phyloP scores from a whole-genome alignment of 2,329 filamentous ascomycete species.

The Pseudogymnoascus sp. region DNA sequence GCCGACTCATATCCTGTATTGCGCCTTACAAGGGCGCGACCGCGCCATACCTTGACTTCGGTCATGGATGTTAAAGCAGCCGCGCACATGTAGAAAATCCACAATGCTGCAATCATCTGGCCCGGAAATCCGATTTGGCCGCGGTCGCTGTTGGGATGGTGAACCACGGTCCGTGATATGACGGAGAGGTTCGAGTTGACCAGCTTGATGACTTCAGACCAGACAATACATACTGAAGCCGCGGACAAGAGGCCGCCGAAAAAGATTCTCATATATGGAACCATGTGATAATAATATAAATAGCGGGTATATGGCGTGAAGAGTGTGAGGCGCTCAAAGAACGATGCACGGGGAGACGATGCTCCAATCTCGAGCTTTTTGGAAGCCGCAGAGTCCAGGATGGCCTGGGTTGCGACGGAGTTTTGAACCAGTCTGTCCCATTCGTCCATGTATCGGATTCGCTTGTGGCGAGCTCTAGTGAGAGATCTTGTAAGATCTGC shows the following conservation, averaged over 20 bases:
- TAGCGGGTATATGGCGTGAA: slow-evolving; percentile 78
- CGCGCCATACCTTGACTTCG: slow-evolving; percentile 96
- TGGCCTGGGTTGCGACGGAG: slow-evolving; percentile 66
- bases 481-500: slow-evolving; percentile 81
- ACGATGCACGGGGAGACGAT: slow-evolving; percentile 44
- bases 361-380: slow-evolving; percentile 69
- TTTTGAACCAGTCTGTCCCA: slow-evolving; percentile 74
- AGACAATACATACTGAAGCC: slow-evolving; percentile 77
- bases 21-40: slow-evolving; percentile 77
- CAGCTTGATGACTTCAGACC: slow-evolving; percentile 89
- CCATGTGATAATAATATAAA: slow-evolving; percentile 61
- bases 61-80: slow-evolving; percentile 81
- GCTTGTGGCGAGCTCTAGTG: slow-evolving; percentile 72
- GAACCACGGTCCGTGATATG: slow-evolving; percentile 47
- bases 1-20: slow-evolving; percentile 91
- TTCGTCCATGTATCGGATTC: slow-evolving; percentile 72
- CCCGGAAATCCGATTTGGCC: slow-evolving; percentile 78
- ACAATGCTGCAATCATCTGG: slow-evolving; percentile 73
- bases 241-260: slow-evolving; percentile 60
- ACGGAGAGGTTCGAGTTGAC: slow-evolving; percentile 67
- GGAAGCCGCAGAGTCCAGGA: slow-evolving; percentile 75
- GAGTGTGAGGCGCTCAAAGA: slow-evolving; percentile 47
- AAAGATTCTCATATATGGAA: slow-evolving; percentile 58
- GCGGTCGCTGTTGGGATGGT: slow-evolving; percentile 56
- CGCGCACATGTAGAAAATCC: slow-evolving; percentile 94